Conservation (phyloP, 768 basidiomycete genomes). For the Floccularia luteovirens region DNA sequence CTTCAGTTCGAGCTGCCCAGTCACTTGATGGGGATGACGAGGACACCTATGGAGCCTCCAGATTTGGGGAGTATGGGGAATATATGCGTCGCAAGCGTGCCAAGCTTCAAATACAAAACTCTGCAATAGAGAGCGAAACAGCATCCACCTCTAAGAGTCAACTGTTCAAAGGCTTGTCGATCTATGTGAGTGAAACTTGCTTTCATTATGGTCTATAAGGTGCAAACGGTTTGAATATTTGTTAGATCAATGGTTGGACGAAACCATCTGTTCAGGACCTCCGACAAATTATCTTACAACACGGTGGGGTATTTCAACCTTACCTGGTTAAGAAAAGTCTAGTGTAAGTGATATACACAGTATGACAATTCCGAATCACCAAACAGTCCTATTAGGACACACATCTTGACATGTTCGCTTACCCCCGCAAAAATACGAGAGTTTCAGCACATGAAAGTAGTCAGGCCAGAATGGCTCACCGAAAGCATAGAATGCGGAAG, state of each 20-base stretch:
- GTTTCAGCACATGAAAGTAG: conserved; percentile 88
- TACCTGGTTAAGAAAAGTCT: conserved; percentile 75
- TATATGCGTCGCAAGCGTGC: conserved; percentile 90
- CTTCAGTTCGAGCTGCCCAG: too few relatives aligned
- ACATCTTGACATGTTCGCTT: conserved; percentile 86
- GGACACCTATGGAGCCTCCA: conserved; percentile 65
- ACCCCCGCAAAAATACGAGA: conserved; percentile 87
- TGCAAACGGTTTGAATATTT: conserved; percentile 3
- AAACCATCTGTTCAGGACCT: conserved; percentile 82
- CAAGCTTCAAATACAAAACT: conserved; percentile 82
- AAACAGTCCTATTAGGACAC: conserved; percentile 47
- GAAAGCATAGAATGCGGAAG: conserved; percentile 63
- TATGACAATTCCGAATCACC: not conserved
- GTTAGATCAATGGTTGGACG: conserved; percentile 86
- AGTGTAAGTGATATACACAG: conserved; percentile 40
- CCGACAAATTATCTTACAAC: conserved; percentile 66
- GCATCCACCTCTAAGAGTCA: conserved; percentile 21
- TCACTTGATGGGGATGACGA: conserved; percentile 21
- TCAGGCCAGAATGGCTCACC: conserved; percentile 80
- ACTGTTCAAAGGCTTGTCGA: conserved; percentile 68
- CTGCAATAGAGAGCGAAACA: conserved; percentile 19
- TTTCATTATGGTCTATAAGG: not conserved
- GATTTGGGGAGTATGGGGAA: conserved; percentile 78
- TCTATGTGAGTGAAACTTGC: conserved; percentile 58
- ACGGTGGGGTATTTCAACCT: conserved; percentile 80